Evolutionary conservation across 148 eudicot species (phyloP).

Genomic region (Spergularia bocconei): DNA sequence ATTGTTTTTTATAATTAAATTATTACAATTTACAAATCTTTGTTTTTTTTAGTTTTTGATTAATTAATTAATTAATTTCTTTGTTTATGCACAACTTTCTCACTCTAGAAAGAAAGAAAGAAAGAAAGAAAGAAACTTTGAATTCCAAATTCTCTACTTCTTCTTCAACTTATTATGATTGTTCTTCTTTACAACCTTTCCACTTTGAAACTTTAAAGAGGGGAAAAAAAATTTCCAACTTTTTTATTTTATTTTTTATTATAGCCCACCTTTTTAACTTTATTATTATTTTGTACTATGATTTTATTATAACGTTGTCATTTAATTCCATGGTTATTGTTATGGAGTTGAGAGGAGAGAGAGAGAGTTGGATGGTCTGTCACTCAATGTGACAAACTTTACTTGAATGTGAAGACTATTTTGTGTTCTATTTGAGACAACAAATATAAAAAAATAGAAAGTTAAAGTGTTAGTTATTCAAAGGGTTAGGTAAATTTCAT

Average conservation of each 20-base stretch:
- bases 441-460: conserved; percentile 4
- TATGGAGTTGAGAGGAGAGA: conserved; percentile 25
- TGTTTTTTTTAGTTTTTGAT: neutral
- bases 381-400: conserved; percentile 69
- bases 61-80: too few species aligned
- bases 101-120: conserved; percentile 20
- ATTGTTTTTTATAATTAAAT: neutral
- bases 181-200: too few species aligned
- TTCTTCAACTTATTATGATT: neutral
- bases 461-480: conserved; percentile 19
- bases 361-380: conserved; percentile 45
- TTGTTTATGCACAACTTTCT: conserved; percentile 11
- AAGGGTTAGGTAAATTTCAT: conserved; percentile 34
- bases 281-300: conserved; percentile 29
- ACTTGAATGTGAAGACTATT: conserved; percentile 71
- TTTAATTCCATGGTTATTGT: conserved; percentile 28
- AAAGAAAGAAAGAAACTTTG: conserved; percentile 11
- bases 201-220: conserved; percentile 23
- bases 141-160: conserved; percentile 14
- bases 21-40: neutral
- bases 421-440: conserved; percentile 18
- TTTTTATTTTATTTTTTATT: neutral
- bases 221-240: conserved; percentile 15
- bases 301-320: conserved; percentile 30
- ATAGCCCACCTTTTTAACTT: conserved; percentile 17